Evolutionary conservation across 495 filamentous ascomycete species (phyloP).

Genomic region (Annulohypoxylon bovei): DNA sequence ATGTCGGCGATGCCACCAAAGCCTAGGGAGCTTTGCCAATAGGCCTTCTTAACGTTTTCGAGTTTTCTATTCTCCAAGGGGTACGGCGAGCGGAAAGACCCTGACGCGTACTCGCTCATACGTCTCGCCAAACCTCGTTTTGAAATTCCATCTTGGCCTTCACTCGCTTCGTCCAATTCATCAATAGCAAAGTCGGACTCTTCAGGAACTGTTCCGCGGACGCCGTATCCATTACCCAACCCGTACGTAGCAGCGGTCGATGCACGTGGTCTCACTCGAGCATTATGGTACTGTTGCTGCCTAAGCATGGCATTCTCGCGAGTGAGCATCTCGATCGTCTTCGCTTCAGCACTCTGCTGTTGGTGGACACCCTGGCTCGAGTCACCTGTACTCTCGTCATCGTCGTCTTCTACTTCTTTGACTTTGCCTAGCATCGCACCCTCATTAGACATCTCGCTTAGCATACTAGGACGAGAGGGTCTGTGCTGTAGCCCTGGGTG

Average conservation of each 20-base stretch:
- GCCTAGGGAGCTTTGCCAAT: conserved; percentile 88
- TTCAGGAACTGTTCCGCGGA: conserved; percentile 73
- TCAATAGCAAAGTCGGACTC: conserved; percentile 77
- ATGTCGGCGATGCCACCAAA: conserved; percentile 76
- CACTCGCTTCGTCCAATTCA: conserved; percentile 72
- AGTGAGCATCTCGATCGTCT: conserved; percentile 76
- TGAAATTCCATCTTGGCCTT: conserved; percentile 61
- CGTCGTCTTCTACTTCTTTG: conserved; percentile 84
- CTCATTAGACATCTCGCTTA: conserved; percentile 81
- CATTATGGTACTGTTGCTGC: conserved; percentile 70
- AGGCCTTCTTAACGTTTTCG: conserved; percentile 80
- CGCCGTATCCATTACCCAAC: conserved; percentile 65
- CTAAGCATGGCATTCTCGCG: conserved; percentile 77
- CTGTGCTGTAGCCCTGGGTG: conserved; percentile 79
- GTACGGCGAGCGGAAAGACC: conserved; percentile 65
- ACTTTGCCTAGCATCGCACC: conserved; percentile 76
- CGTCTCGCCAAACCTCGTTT: conserved; percentile 64
- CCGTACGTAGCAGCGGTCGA: conserved; percentile 63
- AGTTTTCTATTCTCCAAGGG: conserved; percentile 76
- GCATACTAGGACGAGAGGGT: conserved; percentile 84
- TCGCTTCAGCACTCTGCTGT: conserved; percentile 66
- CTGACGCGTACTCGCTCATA: conserved; percentile 72
- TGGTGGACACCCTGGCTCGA: conserved; percentile 61
- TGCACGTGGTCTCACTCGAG: conserved; percentile 70
- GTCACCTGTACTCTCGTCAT: conserved; percentile 72